Evolutionary conservation across 768 basidiomycete genomes (phyloP).

Genomic region (Fibroporia radiculosa): DNA sequence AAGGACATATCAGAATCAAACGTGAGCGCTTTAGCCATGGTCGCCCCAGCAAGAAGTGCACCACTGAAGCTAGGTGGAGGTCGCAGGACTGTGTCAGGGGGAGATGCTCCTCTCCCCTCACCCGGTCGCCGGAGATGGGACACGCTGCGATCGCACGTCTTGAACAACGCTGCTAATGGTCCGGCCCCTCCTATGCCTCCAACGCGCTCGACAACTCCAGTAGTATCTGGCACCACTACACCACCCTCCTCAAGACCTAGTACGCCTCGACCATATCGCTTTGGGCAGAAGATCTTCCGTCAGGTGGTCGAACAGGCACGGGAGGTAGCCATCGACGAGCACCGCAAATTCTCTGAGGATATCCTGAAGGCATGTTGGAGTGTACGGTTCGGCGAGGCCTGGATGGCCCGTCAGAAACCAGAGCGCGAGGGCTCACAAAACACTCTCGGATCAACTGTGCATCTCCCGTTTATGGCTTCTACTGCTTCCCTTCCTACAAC

Average conservation of each 20-base stretch:
- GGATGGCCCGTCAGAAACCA: conserved; percentile 23
- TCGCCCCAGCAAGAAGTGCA: not conserved
- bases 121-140: conserved; percentile 19
- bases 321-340: conserved; percentile 41
- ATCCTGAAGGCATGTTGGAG: conserved; percentile 48
- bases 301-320: conserved; percentile 61
- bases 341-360: conserved; percentile 45
- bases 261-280: conserved; percentile 18
- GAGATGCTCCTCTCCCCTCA: conserved; percentile 14
- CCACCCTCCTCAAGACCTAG: conserved; percentile 14
- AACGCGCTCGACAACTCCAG: conserved; percentile 1
- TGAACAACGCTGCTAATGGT: conserved; percentile 10
- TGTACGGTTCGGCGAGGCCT: conserved; percentile 39
- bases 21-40: conserved; percentile 5
- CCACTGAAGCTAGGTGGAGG: conserved; percentile 14
- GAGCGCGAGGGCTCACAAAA: conserved; percentile 23
- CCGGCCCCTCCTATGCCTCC: not conserved
- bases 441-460: conserved; percentile 28
- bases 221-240: conserved; percentile 5
- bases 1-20: not conserved
- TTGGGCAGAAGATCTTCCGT: conserved; percentile 17
- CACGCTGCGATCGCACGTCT: conserved; percentile 20
- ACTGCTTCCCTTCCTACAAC: conserved; percentile 10
- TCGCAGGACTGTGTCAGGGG: not conserved
- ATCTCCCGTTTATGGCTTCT: conserved; percentile 21